These are phyloP conservation scores for Citrullus mucosospermus DNA, from an alignment of 306 rosid genomes.

Conservation along the genomic window DNA sequence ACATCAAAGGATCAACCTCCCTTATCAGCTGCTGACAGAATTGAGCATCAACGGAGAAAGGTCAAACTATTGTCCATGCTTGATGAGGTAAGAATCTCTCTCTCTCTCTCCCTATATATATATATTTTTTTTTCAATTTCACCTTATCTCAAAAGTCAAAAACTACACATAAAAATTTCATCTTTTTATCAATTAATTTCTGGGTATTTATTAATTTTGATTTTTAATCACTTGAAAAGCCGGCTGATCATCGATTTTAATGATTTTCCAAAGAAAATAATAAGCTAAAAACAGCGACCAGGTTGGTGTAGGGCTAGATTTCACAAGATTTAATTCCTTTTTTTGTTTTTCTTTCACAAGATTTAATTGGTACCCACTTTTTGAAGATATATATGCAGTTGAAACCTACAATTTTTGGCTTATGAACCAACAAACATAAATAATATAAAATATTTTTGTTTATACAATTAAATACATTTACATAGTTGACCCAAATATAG, in stretches of 20 bases:
- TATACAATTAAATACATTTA: neutral
- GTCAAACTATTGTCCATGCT: constrained; percentile 20
- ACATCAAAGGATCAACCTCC: constrained; percentile 7
- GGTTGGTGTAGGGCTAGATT: constrained; percentile 9
- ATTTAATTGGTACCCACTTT: constrained; percentile 9
- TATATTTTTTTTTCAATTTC: neutral
- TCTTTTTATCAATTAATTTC: neutral
- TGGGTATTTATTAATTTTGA: neutral
- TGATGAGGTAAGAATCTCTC: constrained; percentile 16
- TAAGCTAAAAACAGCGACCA: neutral
- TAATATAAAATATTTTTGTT: neutral
- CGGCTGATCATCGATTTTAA: neutral
- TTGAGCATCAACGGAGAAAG: constrained; percentile 17
- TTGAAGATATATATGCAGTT: neutral
- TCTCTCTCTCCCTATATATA: neutral
- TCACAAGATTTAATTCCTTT: neutral
- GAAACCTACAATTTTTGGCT: neutral
- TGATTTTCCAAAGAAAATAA: neutral
- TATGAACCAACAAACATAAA: neutral
- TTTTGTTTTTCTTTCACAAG: neutral
- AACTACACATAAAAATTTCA: neutral
- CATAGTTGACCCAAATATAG: constrained; percentile 4
- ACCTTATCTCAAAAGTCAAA: neutral
- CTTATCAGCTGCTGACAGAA: constrained; percentile 13
- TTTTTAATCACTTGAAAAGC: neutral